Base-by-base conservation (phyloP, 495 filamentous ascomycete genomes). In the Apodospora peruviana region DNA sequence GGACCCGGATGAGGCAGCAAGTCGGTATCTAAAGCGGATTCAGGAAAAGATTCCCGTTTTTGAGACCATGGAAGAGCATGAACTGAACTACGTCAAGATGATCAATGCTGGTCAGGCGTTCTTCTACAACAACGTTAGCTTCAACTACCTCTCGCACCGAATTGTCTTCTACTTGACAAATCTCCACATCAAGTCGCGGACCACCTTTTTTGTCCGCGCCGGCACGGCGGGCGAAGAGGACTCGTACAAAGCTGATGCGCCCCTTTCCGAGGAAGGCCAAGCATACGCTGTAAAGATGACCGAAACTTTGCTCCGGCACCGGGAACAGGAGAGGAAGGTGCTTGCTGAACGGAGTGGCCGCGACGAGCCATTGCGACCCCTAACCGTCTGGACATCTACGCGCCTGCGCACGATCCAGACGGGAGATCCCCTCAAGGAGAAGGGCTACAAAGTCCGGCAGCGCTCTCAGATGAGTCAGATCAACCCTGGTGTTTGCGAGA, bases 101-200 rank as follows among this genome's bases (percentile, higher is more conserved):
- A 94, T 95, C 56, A 97, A 99, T 59, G 94, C 94, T 7, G 94
- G 94, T n/a, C 83, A 94, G 64, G 73, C 84, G 40, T 80, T 97
- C 47, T 83, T 87, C 48, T 87, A 96, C 57, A 99, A 97, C 72
- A 96, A 96, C 55, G 86, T 90, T 60, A 87, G 82, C 58, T 97
- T 97, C 66, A 90, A 89, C 23, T 99, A 97, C 63, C 78, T 99
- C 25, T 91, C 89, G 16, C 87, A 97, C 61, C 80, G 93, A 36
- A 97, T 99, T 47, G 91, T 99, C 35, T 97, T 97, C 67, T 99
- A 96, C 64, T 78, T 99, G 34, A 85, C 96, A 51, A 99, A 99
- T 62, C 79, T 96, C 17, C 94, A 97, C 65, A 95, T 96, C 68
- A 96, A 97, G 61, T 85, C 84, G 19, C 79, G 91, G 43, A 85